phyloP scores from a whole-genome alignment of 495 filamentous ascomycete species.

The Niebla homalea region DNA sequence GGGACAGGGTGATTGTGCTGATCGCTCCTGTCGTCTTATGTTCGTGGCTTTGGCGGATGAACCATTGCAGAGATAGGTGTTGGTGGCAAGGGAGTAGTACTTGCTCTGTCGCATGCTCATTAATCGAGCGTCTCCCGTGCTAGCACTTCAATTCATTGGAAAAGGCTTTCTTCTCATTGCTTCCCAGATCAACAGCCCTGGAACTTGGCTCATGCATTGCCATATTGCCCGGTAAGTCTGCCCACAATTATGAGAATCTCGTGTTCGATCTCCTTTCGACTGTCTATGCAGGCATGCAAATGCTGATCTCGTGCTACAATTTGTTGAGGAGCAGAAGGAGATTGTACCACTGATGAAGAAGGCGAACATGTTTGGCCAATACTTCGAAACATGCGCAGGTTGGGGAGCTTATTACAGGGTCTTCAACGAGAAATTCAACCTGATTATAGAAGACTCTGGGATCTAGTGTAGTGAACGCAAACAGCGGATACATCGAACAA shows the following conservation, averaged over 20 bases:
- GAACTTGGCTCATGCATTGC: conserved; percentile 43
- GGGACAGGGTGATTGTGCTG: no score
- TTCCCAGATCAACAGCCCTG: conserved; percentile 42
- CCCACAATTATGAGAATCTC: no score
- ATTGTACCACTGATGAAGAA: neutral
- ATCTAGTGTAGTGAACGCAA: neutral
- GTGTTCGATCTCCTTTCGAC: no score
- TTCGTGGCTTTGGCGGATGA: no score
- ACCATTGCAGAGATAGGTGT: no score
- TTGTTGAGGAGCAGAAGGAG: neutral
- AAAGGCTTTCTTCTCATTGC: conserved; percentile 41
- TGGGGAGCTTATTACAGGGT: neutral
- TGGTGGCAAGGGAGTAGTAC: neutral
- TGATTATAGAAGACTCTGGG: neutral
- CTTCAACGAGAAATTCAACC: neutral
- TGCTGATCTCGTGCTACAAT: neutral
- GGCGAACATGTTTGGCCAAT: neutral
- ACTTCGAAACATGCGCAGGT: neutral
- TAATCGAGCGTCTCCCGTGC: conserved; percentile 10
- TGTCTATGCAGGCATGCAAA: neutral
- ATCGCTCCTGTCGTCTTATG: no score
- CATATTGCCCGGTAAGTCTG: conserved; percentile 24
- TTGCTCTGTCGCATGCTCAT: conserved; percentile 2
- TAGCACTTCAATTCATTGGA: conserved; percentile 39
- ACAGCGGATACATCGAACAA: no score